These are phyloP conservation scores for Dactylellina parvicollis DNA, from an alignment of 2,329 filamentous ascomycete species.

Conservation along the genomic window DNA sequence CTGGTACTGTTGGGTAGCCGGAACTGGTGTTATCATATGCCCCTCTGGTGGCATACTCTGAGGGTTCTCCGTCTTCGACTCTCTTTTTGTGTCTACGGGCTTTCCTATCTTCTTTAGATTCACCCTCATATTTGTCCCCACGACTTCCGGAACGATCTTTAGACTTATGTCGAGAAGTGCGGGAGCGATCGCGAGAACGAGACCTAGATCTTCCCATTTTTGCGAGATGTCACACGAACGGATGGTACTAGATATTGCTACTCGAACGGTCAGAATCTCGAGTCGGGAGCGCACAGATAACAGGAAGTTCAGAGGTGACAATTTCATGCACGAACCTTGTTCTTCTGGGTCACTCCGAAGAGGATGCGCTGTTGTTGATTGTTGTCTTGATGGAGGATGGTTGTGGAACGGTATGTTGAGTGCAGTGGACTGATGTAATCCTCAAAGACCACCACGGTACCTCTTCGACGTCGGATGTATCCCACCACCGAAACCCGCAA, in stretches of 20 bases:
- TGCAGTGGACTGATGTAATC: slow-evolving; percentile 50
- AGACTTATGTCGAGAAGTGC: slow-evolving; percentile 32
- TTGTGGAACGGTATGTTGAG: slow-evolving; percentile 14
- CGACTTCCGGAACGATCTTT: slow-evolving; percentile 33
- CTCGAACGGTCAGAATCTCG: slow-evolving; percentile 9
- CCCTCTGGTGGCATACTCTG: slow-evolving; percentile 13
- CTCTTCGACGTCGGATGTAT: slow-evolving; percentile 24
- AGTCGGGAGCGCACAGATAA: slow-evolving; percentile 16
- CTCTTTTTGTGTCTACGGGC: slow-evolving; percentile 39
- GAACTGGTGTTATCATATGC: slow-evolving; percentile 21
- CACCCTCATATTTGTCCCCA: slow-evolving; percentile 18
- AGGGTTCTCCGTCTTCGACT: slow-evolving; percentile 15
- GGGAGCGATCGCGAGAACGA: slow-evolving; percentile 37
- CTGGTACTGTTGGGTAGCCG: slow-evolving; percentile 22
- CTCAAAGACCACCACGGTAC: slow-evolving; percentile 11
- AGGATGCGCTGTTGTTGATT: slow-evolving; percentile 6
- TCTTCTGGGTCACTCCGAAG: slow-evolving; percentile 12
- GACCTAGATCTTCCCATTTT: slow-evolving; percentile 50
- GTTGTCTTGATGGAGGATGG: slow-evolving; percentile 17
- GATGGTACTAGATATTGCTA: slow-evolving; percentile 3
- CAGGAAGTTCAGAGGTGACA: slow-evolving; percentile 2
- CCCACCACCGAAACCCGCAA: slow-evolving; percentile 28
- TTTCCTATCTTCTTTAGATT: slow-evolving; percentile 46
- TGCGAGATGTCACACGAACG: slow-evolving; percentile 26
- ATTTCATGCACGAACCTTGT: slow-evolving; percentile 46